phyloP scores from a whole-genome alignment of 2,329 filamentous ascomycete species.

The Penicillium hordei region DNA sequence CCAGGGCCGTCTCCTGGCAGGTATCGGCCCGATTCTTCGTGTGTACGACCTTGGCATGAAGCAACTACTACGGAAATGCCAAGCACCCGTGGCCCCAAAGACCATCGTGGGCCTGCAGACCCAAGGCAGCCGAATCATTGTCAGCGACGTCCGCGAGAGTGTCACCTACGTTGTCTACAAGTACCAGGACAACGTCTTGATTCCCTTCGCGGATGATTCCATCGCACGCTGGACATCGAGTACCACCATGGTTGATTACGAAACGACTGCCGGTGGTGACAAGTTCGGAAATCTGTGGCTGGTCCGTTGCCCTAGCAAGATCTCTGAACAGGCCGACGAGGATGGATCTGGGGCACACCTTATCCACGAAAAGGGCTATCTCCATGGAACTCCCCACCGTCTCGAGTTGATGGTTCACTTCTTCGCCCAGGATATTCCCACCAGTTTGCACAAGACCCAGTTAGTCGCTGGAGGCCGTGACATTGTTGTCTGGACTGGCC shows the following conservation, averaged over 20 bases:
- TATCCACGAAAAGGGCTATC: constrained; percentile 83
- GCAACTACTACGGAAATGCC: constrained; percentile 87
- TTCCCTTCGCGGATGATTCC: constrained; percentile 89
- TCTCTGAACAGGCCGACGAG: constrained; percentile 86
- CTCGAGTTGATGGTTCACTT: constrained; percentile 83
- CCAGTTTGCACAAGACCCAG: constrained; percentile 82
- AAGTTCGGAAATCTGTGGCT: constrained; percentile 98
- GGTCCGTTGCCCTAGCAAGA: constrained; percentile 80
- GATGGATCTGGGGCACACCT: constrained; percentile 87
- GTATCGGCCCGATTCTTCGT: constrained; percentile 76
- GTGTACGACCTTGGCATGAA: constrained; percentile 93
- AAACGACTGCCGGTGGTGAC: constrained; percentile 90
- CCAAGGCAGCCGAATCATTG: constrained; percentile 85
- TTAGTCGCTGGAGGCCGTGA: constrained; percentile 90
- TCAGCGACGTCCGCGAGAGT: constrained; percentile 89
- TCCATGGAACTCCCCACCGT: constrained; percentile 84
- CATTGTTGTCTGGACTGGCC: constrained; percentile 86
- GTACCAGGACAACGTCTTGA: constrained; percentile 82
- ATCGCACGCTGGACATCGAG: constrained; percentile 88
- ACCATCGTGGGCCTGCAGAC: constrained; percentile 87
- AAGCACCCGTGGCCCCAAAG: constrained; percentile 74
- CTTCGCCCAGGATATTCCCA: constrained; percentile 89
- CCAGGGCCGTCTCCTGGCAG: constrained; percentile 85
- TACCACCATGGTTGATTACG: constrained; percentile 94
- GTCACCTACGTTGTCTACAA: constrained; percentile 94